Percentiles rank a stretch among this genome's conserved stretches.
These are phyloP conservation scores for Phytopythium boreale DNA, from an alignment of 352 stramenopile species.

Conservation along the genomic window DNA sequence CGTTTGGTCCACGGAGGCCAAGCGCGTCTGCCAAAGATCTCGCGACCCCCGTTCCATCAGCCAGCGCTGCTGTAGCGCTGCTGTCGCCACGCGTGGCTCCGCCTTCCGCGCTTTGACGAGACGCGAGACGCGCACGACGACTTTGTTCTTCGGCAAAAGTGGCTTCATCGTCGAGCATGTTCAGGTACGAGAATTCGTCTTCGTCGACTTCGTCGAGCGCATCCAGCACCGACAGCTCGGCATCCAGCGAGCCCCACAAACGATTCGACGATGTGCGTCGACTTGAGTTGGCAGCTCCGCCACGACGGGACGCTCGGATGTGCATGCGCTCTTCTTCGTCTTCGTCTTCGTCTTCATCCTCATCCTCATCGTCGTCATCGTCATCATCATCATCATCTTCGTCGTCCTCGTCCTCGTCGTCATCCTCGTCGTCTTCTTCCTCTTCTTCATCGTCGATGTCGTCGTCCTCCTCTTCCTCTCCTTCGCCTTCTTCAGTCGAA, in stretches of 20 bases:
- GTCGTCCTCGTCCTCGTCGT: conserved; percentile 55
- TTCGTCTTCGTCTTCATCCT: conserved; percentile 47
- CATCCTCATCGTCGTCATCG: conserved; percentile 48
- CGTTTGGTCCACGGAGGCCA: neutral
- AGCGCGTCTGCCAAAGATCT: conserved; percentile 4
- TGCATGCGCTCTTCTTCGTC: conserved; percentile 56
- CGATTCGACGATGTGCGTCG: conserved; percentile 37
- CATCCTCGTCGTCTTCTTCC: conserved; percentile 56
- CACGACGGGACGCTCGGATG: conserved; percentile 47
- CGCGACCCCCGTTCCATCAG: neutral
- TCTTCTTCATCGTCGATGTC: conserved; percentile 22
- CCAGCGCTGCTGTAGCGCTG: neutral
- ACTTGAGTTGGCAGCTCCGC: conserved; percentile 21
- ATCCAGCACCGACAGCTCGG: conserved; percentile 67
- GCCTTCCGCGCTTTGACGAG: conserved; percentile 14
- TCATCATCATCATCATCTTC: conserved; percentile 66
- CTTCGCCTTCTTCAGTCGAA: conserved; percentile 46
- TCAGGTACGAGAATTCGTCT: conserved; percentile 82
- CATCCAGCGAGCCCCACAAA: conserved; percentile 69
- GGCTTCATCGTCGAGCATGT: conserved; percentile 66
- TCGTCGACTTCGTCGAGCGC: conserved; percentile 79
- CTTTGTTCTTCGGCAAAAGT: conserved; percentile 53
- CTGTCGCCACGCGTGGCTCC: neutral
- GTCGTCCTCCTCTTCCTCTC: conserved; percentile 30
- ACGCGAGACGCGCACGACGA: conserved; percentile 29